Evolutionary conservation across 495 filamentous ascomycete species (phyloP), one percentile per base, ranked within the genome.

Genomic region (Neurospora sp.): DNA sequence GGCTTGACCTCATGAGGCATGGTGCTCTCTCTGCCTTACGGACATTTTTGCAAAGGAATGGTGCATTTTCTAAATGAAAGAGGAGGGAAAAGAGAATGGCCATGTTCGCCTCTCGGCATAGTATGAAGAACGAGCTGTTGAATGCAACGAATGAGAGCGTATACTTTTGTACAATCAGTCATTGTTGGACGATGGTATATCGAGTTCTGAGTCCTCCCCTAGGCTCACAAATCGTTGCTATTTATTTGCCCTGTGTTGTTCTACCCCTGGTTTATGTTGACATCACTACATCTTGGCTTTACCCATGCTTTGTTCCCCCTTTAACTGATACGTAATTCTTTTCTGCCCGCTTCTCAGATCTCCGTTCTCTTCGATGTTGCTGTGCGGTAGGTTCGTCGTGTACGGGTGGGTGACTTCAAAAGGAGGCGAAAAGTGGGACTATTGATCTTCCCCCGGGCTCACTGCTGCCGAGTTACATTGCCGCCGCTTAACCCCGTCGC

Each of bases 401-500:
- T 9, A 66, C 27, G 54, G 1, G 7, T 10, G 14, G 6, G 27
- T 18, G 14, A 8, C 54, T 66, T 66, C 20, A 14, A 66, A 16
- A 37, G 23, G 54, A 35, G 54, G 54, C 54, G 23, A 62, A 31
- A 31, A 66, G 54, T 66, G 54, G 54, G 54, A 66, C 54, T 66
- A 71, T 39, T 10, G 38, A 46, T 73, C 48, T 71, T 18, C 41
- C 72, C 41, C 27, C 39, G 44, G 71, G 69, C 74, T 74, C 75
- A 74, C 73, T 74, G 76, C 70, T 79, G 78, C 78, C 75, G 77
- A 75, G n/a, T 37, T 72, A 38, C 39, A 77, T 35, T 81, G 79
- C 78, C 78, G 77, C 73, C 72, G 23, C 54, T 66, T 35, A 66
- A 35, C 16, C 59, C 59, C 54, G 27, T 72, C 69, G 59, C 71